Evolutionary conservation across 2,329 filamentous ascomycete species (phyloP).

Genomic region (Fusarium vanettenii): DNA sequence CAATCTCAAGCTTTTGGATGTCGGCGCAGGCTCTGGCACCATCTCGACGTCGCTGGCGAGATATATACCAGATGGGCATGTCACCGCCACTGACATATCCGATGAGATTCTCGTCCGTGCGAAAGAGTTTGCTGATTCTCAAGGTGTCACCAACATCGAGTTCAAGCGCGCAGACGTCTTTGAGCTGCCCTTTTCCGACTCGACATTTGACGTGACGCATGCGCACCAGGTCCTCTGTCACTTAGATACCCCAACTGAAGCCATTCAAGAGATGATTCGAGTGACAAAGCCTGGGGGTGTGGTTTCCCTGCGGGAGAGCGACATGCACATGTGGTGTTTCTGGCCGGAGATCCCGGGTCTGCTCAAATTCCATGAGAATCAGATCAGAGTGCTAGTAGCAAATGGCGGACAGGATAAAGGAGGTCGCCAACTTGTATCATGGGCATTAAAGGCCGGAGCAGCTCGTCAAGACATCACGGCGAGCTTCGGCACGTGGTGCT

Average conservation of each 20-base stretch:
- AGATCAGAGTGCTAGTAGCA: slow-evolving; percentile 28
- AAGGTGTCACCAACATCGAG: slow-evolving; percentile 42
- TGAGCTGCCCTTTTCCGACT: slow-evolving; percentile 53
- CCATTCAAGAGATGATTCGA: slow-evolving; percentile 55
- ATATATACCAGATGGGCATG: slow-evolving; percentile 52
- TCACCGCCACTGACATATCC: slow-evolving; percentile 48
- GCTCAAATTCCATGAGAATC: slow-evolving; percentile 38
- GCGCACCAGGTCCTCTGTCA: slow-evolving; percentile 58
- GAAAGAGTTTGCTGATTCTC: slow-evolving; percentile 31
- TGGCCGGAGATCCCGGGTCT: slow-evolving; percentile 44
- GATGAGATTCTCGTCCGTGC: slow-evolving; percentile 47
- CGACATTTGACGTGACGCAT: slow-evolving; percentile 56
- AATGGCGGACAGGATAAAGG: slow-evolving; percentile 43
- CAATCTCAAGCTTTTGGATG: slow-evolving; percentile 55
- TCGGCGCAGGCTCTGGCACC: slow-evolving; percentile 62
- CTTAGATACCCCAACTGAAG: slow-evolving; percentile 48
- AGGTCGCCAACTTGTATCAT: slow-evolving; percentile 44
- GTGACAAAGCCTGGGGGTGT: slow-evolving; percentile 57
- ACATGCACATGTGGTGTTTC: slow-evolving; percentile 45
- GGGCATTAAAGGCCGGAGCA: slow-evolving; percentile 42
- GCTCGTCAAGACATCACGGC: slow-evolving; percentile 35
- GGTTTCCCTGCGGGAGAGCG: slow-evolving; percentile 51
- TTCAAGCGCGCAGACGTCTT: slow-evolving; percentile 46
- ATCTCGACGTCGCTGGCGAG: slow-evolving; percentile 58
- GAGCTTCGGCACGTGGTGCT: slow-evolving; percentile 47